Evolutionary conservation across 495 filamentous ascomycete species (phyloP), one percentile per base, ranked within the genome.

Genomic region (Tuber melanosporum): DNA sequence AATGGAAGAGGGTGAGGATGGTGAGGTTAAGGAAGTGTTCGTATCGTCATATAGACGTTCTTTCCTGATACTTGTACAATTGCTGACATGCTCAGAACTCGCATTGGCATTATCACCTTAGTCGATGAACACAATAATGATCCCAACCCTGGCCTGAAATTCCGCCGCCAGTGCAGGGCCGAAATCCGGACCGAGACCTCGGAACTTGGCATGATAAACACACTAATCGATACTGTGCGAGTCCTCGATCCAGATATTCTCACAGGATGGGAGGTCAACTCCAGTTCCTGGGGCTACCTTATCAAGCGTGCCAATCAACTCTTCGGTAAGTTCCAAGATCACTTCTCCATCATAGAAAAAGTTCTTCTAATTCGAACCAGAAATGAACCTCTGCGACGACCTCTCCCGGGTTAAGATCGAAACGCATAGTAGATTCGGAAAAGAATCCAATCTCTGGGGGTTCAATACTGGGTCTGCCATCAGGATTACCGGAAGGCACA

Each of bases 251-350:
- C 95, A 3, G 95, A 99, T 80, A 94, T 99, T 57, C 88, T 99
- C 14, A 95, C 94, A 6, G 95, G 95, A 0, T 99, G 95, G 83
- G 95, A 99, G 84, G 94, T 99, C 8, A 95, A 98, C 79, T 93
- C 92, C 71, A 87, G 88, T 74, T 97, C 94, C 5, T 99, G 95
- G 95, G 95, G 95, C 1, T 98, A 97, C 85, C 83, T 99, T 69
- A 94, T 98, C 74, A 94, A 98, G 83, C 89, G 95, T 79, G 95
- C 95, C 9, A 87, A 90, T 73, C 85, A 91, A 80, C 92, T 93
- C 82, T 97, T 95, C 83, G 95, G 82, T 83, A 57, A 74, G 81
- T 42, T 46, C 26, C 39, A 49, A 45, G 32, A 32, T 9, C 46
- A 57, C 47, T 17, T n/a, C 66, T 32, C 17, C 1, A 1, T 43